Evolutionary conservation across 495 filamentous ascomycete species (phyloP).

Genomic region (Daldinia grandis): DNA sequence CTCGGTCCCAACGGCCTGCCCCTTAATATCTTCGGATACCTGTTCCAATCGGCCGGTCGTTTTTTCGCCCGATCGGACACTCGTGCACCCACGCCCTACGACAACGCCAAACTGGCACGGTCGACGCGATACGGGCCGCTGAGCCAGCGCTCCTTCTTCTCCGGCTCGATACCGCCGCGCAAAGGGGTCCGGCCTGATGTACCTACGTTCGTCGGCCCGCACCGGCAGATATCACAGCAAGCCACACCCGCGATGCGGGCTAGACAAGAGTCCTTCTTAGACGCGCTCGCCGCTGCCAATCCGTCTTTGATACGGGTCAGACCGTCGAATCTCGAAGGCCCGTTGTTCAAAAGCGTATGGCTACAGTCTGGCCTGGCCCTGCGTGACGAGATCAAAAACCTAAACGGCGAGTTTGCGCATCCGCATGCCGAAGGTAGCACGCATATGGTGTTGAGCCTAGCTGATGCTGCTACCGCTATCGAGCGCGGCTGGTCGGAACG

Average conservation of each 20-base stretch:
- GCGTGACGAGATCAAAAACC: constrained; percentile 13
- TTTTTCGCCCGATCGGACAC: constrained; percentile 40
- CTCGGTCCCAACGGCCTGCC: constrained; percentile 50
- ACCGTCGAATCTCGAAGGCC: constrained; percentile 45
- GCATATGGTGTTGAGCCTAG: constrained; percentile 42
- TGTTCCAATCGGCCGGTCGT: constrained; percentile 29
- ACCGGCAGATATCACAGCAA: constrained; percentile 39
- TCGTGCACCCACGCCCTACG: constrained; percentile 36
- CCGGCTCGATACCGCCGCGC: constrained; percentile 5
- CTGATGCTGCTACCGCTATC: constrained; percentile 42
- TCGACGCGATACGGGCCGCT: constrained; percentile 19
- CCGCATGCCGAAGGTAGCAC: constrained; percentile 42
- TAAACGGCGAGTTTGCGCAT: constrained; percentile 44
- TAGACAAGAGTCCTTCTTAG: constrained; percentile 22
- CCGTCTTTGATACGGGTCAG: constrained; percentile 20
- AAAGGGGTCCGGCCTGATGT: constrained; percentile 33
- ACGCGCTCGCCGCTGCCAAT: constrained; percentile 28
- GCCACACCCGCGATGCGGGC: neutral
- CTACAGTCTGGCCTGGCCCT: neutral
- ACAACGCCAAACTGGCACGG: neutral
- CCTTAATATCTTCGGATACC: constrained; percentile 48
- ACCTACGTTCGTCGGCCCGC: constrained; percentile 36
- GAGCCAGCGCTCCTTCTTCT: constrained; percentile 28
- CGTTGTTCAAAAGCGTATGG: constrained; percentile 33
- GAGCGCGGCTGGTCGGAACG: constrained; percentile 45